A percentile compares a stretch with the other conserved stretches of the same genome.
Conservation (phyloP, 2,329 filamentous ascomycete species). For the Pleurostoma richardsiae region DNA sequence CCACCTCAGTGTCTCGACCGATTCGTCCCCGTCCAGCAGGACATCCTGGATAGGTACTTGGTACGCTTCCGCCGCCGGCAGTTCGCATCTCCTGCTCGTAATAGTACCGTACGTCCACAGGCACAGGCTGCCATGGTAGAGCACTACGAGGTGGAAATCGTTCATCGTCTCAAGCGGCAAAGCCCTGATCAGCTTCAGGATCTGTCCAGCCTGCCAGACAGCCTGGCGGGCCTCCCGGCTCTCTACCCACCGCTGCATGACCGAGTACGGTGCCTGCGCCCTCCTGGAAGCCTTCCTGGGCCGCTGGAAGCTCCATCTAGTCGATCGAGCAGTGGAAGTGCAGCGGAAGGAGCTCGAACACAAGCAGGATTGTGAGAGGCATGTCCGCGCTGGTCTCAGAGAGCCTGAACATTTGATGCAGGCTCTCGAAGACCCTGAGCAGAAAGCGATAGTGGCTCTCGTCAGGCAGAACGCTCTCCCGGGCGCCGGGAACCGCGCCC, state of each 20-base stretch:
- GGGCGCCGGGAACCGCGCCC: too few species aligned
- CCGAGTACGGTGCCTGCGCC: background rate
- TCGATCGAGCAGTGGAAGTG: background rate
- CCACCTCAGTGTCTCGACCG: background rate
- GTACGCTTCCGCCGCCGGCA: background rate
- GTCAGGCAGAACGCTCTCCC: background rate
- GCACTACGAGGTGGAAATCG: background rate
- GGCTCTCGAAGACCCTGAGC: background rate
- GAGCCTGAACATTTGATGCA: background rate
- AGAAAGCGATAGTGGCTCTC: background rate
- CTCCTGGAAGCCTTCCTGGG: conserved; percentile 11
- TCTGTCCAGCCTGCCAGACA: background rate
- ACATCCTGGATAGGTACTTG: background rate
- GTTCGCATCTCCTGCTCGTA: background rate
- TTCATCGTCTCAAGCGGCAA: background rate
- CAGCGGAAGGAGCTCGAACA: background rate
- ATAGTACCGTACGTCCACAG: background rate
- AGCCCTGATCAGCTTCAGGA: background rate
- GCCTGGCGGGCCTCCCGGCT: background rate
- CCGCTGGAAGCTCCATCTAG: conserved; percentile 22
- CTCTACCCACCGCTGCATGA: background rate
- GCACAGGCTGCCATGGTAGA: background rate
- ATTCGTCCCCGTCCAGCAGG: background rate
- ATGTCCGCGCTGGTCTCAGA: background rate
- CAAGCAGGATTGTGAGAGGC: background rate